Percentiles rank a stretch among this genome's conserved stretches.
These are phyloP conservation scores for Chytriomyces sp. DNA, from an alignment of 192 early-diverging fungal genomes.

Conservation along the genomic window DNA sequence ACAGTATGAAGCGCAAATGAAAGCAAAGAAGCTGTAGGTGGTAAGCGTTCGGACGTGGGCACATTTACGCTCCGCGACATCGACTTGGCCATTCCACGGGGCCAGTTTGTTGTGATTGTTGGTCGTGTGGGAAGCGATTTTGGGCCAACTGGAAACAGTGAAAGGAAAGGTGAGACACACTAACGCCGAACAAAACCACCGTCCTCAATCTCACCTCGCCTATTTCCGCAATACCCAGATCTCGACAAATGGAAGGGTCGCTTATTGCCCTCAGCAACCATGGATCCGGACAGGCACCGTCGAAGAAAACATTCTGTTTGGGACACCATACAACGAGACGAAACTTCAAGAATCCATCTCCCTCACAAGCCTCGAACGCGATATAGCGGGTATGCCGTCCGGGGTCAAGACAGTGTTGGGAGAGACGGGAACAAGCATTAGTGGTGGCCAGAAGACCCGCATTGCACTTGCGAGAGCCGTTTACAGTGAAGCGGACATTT, in stretches of 20 bases:
- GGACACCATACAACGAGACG: conserved; percentile 27
- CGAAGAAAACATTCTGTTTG: conserved; percentile 73
- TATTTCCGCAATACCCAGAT: too few species aligned
- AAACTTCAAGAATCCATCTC: conserved; percentile 9
- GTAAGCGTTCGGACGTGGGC: conserved; percentile 35
- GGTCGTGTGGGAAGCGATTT: conserved; percentile 70
- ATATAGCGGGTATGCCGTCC: conserved; percentile 39
- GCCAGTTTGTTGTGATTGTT: conserved; percentile 76
- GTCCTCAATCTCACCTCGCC: conserved; percentile 42
- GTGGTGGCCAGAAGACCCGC: conserved; percentile 53
- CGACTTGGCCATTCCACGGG: conserved; percentile 68
- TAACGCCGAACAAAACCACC: neutral
- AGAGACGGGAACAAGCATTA: conserved; percentile 47
- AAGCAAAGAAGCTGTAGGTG: neutral
- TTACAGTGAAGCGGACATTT: conserved; percentile 62
- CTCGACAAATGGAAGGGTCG: conserved; percentile 41
- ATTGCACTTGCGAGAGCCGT: conserved; percentile 68
- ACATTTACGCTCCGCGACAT: conserved; percentile 60
- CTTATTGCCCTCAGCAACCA: conserved; percentile 40
- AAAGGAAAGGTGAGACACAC: conserved; percentile 42
- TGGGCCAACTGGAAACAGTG: conserved; percentile 84
- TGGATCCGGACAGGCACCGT: conserved; percentile 57
- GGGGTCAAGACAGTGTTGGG: conserved; percentile 49
- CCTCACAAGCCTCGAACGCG: conserved; percentile 37
- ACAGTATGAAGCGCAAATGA: neutral